A percentile compares a stretch with the other conserved stretches of the same genome.
phyloP scores from a whole-genome alignment of 306 rosid genomes.

The Pachyrhizus erosus region DNA sequence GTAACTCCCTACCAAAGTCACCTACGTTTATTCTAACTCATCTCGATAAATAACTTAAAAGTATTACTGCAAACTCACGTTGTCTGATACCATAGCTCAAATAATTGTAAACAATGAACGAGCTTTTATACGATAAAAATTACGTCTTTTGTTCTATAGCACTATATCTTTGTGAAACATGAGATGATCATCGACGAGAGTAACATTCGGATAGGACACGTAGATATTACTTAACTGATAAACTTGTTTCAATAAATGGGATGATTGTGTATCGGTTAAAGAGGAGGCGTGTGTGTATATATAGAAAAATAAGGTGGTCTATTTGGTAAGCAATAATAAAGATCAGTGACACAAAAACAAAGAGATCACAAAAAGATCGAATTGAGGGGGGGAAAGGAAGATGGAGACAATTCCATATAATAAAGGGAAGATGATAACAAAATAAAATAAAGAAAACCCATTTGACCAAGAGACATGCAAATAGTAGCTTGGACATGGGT shows the following conservation, averaged over 20 bases:
- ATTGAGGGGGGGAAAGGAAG: neutral
- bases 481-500: neutral
- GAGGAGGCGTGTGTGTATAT: neutral
- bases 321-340: neutral
- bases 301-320: neutral
- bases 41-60: neutral
- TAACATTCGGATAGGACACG: neutral
- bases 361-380: neutral
- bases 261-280: neutral
- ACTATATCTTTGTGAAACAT: neutral
- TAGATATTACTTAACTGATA: neutral
- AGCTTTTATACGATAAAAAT: neutral
- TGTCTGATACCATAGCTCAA: neutral
- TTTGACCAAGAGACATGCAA: neutral
- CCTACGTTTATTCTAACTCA: neutral
- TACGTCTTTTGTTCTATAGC: neutral
- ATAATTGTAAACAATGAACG: neutral
- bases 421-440: constrained; percentile 15
- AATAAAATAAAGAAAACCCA: neutral
- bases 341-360: neutral
- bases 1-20: neutral
- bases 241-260: neutral
- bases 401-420: constrained; percentile 7
- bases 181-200: neutral
- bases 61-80: neutral